phyloP scores from a whole-genome alignment of 2,329 filamentous ascomycete genomes.

The Pseudogymnoascus sp. region DNA sequence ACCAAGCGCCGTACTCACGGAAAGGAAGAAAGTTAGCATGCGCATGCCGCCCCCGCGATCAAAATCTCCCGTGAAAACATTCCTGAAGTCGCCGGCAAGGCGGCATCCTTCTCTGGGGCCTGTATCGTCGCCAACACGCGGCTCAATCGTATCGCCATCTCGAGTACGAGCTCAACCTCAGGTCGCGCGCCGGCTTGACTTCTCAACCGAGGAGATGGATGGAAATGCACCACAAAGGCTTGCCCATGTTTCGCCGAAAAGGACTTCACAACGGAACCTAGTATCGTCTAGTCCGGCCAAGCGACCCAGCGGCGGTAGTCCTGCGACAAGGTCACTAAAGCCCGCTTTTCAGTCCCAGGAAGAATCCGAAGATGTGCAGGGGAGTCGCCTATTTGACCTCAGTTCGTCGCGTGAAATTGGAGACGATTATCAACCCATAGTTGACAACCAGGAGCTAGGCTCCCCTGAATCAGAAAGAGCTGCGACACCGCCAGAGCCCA shows the following conservation, averaged over 20 bases:
- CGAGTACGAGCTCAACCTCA: slow-evolving; percentile 20
- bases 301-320: neutral
- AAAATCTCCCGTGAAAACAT: slow-evolving; percentile 30
- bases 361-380: neutral
- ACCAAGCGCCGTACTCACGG: slow-evolving; percentile 36
- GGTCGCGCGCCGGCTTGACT: slow-evolving; percentile 28
- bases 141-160: slow-evolving; percentile 22
- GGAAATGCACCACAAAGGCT: slow-evolving; percentile 11
- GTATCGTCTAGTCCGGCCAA: slow-evolving; percentile 3
- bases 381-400: neutral
- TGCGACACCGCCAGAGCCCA: slow-evolving; percentile 15
- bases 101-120: slow-evolving; percentile 27
- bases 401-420: neutral
- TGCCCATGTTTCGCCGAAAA: neutral
- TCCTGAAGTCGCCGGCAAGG: slow-evolving; percentile 28
- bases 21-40: slow-evolving; percentile 26
- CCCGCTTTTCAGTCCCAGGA: neutral
- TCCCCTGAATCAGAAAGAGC: neutral
- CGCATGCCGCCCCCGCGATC: slow-evolving; percentile 27
- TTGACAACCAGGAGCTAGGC: neutral
- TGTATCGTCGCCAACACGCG: slow-evolving; percentile 25
- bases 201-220: slow-evolving; percentile 23
- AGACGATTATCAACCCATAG: neutral
- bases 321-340: neutral
- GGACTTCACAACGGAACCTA: slow-evolving; percentile 18